Evolutionary conservation across 2,329 filamentous ascomycete genomes (phyloP).

Genomic region (Alternaria sp.): DNA sequence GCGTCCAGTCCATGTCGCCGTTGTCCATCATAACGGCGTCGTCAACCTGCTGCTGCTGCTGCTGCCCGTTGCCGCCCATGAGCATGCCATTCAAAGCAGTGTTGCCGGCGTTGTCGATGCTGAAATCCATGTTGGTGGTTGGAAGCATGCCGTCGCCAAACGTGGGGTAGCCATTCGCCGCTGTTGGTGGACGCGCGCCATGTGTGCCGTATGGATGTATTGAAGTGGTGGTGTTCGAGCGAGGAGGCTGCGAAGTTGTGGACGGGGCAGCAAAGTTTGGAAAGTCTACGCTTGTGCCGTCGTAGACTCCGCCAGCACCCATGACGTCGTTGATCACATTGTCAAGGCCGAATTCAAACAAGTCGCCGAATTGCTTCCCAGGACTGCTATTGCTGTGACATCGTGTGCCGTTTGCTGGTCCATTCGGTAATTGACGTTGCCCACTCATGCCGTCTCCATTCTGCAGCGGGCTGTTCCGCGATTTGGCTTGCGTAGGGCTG

Average conservation of each 20-base stretch:
- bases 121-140: slow-evolving; percentile 27
- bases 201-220: background rate
- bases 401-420: background rate
- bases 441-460: background rate
- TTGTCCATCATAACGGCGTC: slow-evolving; percentile 45
- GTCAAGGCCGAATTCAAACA: slow-evolving; percentile 36
- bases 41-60: slow-evolving; percentile 1
- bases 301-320: slow-evolving; percentile 8
- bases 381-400: background rate
- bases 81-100: background rate
- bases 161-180: slow-evolving; percentile 20
- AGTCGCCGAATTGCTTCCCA: slow-evolving; percentile 26
- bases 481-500: slow-evolving; percentile 12
- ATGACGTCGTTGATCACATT: slow-evolving; percentile 38
- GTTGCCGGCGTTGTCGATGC: slow-evolving; percentile 22
- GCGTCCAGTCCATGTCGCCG: slow-evolving; percentile 55
- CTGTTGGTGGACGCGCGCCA: background rate
- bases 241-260: background rate
- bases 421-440: slow-evolving; percentile 1
- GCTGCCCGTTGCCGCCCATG: background rate
- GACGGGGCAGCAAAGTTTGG: background rate
- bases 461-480: background rate
- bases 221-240: background rate
- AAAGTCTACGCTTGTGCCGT: slow-evolving; percentile 13
- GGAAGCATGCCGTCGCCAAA: slow-evolving; percentile 24